These are phyloP conservation scores for Tylopilus vinaceipallidus DNA, from an alignment of 768 basidiomycete species.

Conservation along the genomic window DNA sequence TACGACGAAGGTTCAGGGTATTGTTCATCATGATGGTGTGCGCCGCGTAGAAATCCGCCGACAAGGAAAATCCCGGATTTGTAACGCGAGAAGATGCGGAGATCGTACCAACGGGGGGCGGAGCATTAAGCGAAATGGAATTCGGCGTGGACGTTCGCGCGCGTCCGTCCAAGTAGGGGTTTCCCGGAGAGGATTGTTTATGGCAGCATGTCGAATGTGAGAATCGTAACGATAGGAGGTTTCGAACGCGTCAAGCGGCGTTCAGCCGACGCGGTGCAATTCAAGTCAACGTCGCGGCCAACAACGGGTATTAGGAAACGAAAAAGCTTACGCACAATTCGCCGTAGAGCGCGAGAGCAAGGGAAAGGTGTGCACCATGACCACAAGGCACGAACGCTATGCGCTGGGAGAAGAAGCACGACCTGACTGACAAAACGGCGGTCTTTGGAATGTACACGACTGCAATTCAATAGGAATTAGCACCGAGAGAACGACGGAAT, in stretches of 20 bases:
- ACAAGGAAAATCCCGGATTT: slow-evolving; percentile 28
- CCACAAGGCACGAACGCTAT: slow-evolving; percentile 53
- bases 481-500: neutral
- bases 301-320: neutral
- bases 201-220: slow-evolving; percentile 13
- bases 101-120: slow-evolving; percentile 9
- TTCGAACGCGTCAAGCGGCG: slow-evolving; percentile 8
- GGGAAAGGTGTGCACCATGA: slow-evolving; percentile 54
- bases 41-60: slow-evolving; percentile 9
- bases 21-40: slow-evolving; percentile 1
- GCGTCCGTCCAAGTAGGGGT: slow-evolving; percentile 17
- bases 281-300: slow-evolving; percentile 5
- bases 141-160: slow-evolving; percentile 20
- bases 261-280: slow-evolving; percentile 11
- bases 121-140: slow-evolving; percentile 17
- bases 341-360: slow-evolving; percentile 60
- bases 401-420: slow-evolving; percentile 45
- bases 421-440: slow-evolving; percentile 58
- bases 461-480: slow-evolving; percentile 27
- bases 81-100: slow-evolving; percentile 8
- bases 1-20: slow-evolving; percentile 1
- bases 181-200: slow-evolving; percentile 19
- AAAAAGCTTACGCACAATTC: slow-evolving; percentile 52
- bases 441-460: slow-evolving; percentile 66
- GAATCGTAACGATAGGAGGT: slow-evolving; percentile 8